A percentile compares a stretch with the other conserved stretches of the same genome.
These are phyloP conservation scores for Dunaliella primolecta DNA, from an alignment of 139 green algal species.

Conservation along the genomic window DNA sequence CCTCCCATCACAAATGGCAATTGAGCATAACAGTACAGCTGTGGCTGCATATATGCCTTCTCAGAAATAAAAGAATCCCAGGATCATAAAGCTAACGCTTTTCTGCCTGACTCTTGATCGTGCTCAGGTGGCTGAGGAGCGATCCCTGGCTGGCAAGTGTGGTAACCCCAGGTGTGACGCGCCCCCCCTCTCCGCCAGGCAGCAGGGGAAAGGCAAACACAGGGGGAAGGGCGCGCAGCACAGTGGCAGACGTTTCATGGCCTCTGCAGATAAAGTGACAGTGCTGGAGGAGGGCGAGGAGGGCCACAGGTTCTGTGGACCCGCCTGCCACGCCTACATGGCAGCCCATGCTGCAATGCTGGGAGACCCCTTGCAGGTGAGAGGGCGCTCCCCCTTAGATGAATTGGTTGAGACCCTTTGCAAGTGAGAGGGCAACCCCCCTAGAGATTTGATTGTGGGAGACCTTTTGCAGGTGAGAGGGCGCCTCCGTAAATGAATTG, in stretches of 20 bases:
- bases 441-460: background rate
- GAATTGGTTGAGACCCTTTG: background rate
- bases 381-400: too few relatives aligned
- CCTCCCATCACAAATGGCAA: too few relatives aligned
- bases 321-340: conserved; percentile 13
- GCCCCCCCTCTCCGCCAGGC: background rate
- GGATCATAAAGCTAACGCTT: too few relatives aligned
- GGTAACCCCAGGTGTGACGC: conserved; percentile 44
- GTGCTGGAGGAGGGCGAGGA: background rate
- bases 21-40: too few relatives aligned
- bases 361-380: conserved; percentile 15
- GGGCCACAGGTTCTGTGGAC: conserved; percentile 24
- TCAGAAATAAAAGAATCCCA: too few relatives aligned
- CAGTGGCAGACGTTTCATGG: background rate
- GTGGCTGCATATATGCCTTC: too few relatives aligned
- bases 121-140: conserved; percentile 45
- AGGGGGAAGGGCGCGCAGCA: background rate
- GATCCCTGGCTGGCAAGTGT: conserved; percentile 43
- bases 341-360: conserved; percentile 10
- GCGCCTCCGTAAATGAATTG: too few relatives aligned
- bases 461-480: conserved; percentile 9
- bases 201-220: background rate
- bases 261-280: background rate
- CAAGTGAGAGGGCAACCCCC: too few relatives aligned
- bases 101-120: too few relatives aligned